A percentile compares a stretch with the other conserved stretches of the same genome.
Evolutionary conservation across 2,329 filamentous ascomycete species (phyloP).

Genomic region (Ilyonectria sp.): DNA sequence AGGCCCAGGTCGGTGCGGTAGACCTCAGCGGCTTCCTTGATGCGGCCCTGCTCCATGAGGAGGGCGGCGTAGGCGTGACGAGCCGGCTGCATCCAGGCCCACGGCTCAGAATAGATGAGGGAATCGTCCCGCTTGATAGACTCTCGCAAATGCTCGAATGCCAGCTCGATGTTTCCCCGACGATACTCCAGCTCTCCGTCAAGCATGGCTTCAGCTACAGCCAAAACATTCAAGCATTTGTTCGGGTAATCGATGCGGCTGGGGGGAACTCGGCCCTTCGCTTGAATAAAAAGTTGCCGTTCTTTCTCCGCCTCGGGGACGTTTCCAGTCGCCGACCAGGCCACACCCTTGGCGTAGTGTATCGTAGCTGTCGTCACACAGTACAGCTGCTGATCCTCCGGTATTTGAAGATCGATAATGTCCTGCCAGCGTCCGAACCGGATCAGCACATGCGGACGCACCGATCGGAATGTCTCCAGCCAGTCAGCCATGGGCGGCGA

Average conservation of each 20-base stretch:
- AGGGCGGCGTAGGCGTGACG: constrained; percentile 79
- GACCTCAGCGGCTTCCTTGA: constrained; percentile 67
- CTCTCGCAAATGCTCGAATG: constrained; percentile 69
- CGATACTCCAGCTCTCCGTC: constrained; percentile 82
- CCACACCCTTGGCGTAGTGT: constrained; percentile 78
- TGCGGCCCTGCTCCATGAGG: constrained; percentile 73
- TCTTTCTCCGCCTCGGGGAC: constrained; percentile 67
- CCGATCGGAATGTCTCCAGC: constrained; percentile 77
- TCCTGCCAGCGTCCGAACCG: constrained; percentile 81
- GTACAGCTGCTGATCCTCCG: constrained; percentile 71
- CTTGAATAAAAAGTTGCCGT: constrained; percentile 64
- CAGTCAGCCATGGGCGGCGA: constrained; percentile 83
- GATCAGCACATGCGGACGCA: constrained; percentile 77
- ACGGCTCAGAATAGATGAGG: constrained; percentile 80
- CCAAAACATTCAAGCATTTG: constrained; percentile 73
- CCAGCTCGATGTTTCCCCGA: constrained; percentile 67
- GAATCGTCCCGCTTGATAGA: constrained; percentile 72
- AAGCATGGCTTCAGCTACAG: constrained; percentile 75
- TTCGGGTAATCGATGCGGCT: constrained; percentile 79
- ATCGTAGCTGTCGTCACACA: constrained; percentile 77
- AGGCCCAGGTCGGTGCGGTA: constrained; percentile 74
- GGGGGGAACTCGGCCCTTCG: constrained; percentile 65
- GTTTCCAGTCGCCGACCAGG: constrained; percentile 70
- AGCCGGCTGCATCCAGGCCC: constrained; percentile 83
- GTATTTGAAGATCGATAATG: constrained; percentile 69